Conservation (phyloP, 2,329 filamentous ascomycete genomes). For the Penicillium crustosum region DNA sequence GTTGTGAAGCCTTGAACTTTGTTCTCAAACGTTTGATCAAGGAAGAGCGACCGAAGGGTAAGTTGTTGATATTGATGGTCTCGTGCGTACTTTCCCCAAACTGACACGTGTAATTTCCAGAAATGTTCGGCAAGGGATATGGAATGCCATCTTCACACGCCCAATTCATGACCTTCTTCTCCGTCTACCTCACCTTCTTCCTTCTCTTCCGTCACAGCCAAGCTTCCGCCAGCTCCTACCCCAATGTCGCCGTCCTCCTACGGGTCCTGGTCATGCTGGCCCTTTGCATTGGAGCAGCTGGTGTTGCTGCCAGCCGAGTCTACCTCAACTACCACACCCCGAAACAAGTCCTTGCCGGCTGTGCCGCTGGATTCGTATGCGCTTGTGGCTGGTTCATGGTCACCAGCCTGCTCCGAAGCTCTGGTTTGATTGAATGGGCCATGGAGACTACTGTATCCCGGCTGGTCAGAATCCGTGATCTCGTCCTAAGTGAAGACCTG, state of each 20-base stretch:
- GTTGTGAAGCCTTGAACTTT: conserved; percentile 90
- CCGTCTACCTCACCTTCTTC: conserved; percentile 79
- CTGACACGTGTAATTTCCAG: conserved; percentile 36
- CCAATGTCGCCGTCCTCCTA: conserved; percentile 48
- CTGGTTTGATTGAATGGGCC: conserved; percentile 70
- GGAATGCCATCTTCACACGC: conserved; percentile 97
- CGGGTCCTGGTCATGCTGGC: conserved; percentile 59
- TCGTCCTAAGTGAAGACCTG: conserved; percentile 84
- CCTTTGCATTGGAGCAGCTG: conserved; percentile 61
- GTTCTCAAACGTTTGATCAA: conserved; percentile 85
- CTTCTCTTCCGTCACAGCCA: conserved; percentile 76
- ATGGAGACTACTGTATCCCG: conserved; percentile 65
- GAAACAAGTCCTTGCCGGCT: conserved; percentile 82
- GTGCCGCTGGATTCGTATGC: conserved; percentile 66
- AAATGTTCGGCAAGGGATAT: conserved; percentile 84
- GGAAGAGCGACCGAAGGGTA: conserved; percentile 81
- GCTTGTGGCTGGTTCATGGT: conserved; percentile 76
- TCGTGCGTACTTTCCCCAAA: not conserved
- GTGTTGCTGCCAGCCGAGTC: conserved; percentile 77
- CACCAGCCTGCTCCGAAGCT: conserved; percentile 65
- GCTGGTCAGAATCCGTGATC: conserved; percentile 72
- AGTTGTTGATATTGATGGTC: conserved; percentile 31
- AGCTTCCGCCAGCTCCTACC: conserved; percentile 45
- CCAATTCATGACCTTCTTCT: conserved; percentile 92
- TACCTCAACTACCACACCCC: conserved; percentile 93